phyloP scores from a whole-genome alignment of 768 basidiomycete genomes.

The Strobilomyces echinocephalus region DNA sequence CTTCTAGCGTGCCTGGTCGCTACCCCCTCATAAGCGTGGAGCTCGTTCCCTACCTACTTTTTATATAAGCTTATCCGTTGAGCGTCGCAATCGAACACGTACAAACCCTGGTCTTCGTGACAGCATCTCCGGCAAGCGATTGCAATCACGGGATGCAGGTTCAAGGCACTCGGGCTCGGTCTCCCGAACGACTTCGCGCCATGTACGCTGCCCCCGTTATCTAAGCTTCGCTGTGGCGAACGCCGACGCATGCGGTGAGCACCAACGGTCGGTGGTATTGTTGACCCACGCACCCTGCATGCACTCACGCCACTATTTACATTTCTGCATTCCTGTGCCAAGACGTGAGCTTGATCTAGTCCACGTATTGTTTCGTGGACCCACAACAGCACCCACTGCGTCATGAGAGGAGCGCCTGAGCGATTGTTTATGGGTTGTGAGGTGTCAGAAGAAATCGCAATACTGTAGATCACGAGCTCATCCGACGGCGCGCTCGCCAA shows the following conservation, averaged over 20 bases:
- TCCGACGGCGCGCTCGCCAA: not conserved
- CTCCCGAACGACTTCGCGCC: not conserved
- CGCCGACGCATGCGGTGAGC: not conserved
- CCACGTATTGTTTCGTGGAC: conserved; percentile 11
- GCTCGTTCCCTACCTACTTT: not conserved
- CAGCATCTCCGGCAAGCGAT: not conserved
- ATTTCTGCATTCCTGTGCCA: conserved; percentile 10
- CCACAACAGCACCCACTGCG: conserved; percentile 9
- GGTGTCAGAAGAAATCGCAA: not conserved
- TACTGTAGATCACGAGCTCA: not conserved
- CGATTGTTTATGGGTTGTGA: conserved; percentile 7
- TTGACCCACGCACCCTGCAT: conserved; percentile 7
- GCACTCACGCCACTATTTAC: conserved; percentile 15
- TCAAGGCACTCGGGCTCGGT: not conserved
- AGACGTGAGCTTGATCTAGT: not conserved
- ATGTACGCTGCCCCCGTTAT: conserved; percentile 14
- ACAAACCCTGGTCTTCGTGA: not conserved
- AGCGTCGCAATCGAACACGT: not conserved
- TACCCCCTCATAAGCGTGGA: conserved; percentile 4
- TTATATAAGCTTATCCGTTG: not conserved
- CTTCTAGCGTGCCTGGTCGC: conserved; percentile 4
- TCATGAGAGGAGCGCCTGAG: not conserved
- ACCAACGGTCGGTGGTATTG: not conserved
- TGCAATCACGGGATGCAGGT: not conserved
- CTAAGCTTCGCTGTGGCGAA: not conserved